These are phyloP conservation scores for Biscogniauxia marginata DNA, from an alignment of 2,329 filamentous ascomycete species.

Conservation along the genomic window DNA sequence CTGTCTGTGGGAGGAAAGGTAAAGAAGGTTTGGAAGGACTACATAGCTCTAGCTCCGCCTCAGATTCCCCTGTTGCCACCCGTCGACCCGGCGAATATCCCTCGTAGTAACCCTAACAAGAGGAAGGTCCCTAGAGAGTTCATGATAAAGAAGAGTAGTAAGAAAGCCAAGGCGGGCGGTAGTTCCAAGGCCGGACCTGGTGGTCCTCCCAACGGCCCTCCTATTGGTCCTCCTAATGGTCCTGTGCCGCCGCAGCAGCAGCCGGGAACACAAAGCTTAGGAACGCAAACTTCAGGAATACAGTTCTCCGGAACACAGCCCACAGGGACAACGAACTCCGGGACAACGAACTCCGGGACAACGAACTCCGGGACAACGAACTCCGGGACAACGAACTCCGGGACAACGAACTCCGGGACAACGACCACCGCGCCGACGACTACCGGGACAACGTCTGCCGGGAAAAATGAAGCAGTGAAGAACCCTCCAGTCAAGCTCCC, in stretches of 20 bases:
- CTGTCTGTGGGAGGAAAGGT: slow-evolving; percentile 6
- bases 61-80: slow-evolving; percentile 26
- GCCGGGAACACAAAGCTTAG: too few species aligned
- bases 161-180: background rate
- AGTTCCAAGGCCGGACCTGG: too few species aligned
- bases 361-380: too few species aligned
- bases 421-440: too few species aligned
- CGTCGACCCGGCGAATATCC: slow-evolving; percentile 16
- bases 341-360: background rate
- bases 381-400: too few species aligned
- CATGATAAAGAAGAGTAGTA: slow-evolving; percentile 3
- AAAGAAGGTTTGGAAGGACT: slow-evolving; percentile 5
- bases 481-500: too few species aligned
- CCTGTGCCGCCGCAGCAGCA: too few species aligned
- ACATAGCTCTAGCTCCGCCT: slow-evolving; percentile 1
- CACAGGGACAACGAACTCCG: too few species aligned
- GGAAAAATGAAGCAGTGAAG: too few species aligned
- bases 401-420: background rate
- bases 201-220: too few species aligned
- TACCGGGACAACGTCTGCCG: background rate
- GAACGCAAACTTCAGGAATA: background rate
- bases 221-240: too few species aligned
- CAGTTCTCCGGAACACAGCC: too few species aligned
- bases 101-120: slow-evolving; percentile 29
- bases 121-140: slow-evolving; percentile 31